Conservation (phyloP, 495 filamentous ascomycete genomes). For the Aspergillus nanangensis region DNA sequence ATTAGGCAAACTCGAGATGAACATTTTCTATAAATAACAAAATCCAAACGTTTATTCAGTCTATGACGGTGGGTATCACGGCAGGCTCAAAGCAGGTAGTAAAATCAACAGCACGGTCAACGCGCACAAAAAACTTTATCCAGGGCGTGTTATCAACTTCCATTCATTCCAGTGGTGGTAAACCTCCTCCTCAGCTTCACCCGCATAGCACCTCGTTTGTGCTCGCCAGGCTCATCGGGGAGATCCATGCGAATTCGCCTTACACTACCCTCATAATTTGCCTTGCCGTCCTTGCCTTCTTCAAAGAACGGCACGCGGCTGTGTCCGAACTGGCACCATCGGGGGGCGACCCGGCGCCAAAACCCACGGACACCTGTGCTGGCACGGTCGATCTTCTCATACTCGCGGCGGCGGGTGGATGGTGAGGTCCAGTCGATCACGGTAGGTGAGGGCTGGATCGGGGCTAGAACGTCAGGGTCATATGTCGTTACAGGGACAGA, state of each 20-base stretch:
- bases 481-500: slow-evolving; percentile 12
- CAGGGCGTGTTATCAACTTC: too few species aligned
- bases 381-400: slow-evolving; percentile 47
- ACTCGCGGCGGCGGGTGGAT: slow-evolving; percentile 42
- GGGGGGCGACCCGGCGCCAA: slow-evolving; percentile 39
- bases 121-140: background rate
- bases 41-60: background rate
- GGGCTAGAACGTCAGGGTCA: slow-evolving; percentile 17
- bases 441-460: slow-evolving; percentile 35
- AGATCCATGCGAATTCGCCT: slow-evolving; percentile 47
- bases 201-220: background rate
- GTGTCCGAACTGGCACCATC: slow-evolving; percentile 33
- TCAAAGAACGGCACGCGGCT: slow-evolving; percentile 37
- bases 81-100: background rate
- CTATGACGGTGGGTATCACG: slow-evolving; percentile 1
- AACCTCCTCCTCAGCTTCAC: slow-evolving; percentile 13
- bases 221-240: slow-evolving; percentile 23
- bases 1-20: background rate
- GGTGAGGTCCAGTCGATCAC: slow-evolving; percentile 48
- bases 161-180: background rate
- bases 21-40: background rate
- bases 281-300: slow-evolving; percentile 31
- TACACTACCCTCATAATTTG: slow-evolving; percentile 42
- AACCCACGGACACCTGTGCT: slow-evolving; percentile 41
- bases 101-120: background rate